A percentile compares a stretch with the other conserved stretches of the same genome.
phyloP scores from a whole-genome alignment of 179 eudicot genomes.

The Drosera spatulata region DNA sequence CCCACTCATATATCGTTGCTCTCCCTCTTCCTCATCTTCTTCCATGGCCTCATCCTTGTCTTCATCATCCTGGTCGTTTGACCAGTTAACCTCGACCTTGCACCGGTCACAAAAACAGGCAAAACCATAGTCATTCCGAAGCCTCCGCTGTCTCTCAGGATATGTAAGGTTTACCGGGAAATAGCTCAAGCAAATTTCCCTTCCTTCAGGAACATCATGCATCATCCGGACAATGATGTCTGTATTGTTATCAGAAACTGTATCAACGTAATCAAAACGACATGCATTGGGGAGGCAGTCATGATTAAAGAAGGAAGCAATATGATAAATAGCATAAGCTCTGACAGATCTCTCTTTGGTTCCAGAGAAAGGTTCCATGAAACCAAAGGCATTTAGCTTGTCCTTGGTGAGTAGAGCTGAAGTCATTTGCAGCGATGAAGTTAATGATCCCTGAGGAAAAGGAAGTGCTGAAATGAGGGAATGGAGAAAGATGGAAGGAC shows the following conservation, averaged over 20 bases:
- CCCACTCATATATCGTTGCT: conserved; percentile 10
- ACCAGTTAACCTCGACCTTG: conserved; percentile 71
- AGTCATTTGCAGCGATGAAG: conserved; percentile 37
- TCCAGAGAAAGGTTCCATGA: conserved; percentile 63
- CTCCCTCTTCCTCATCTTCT: conserved; percentile 27
- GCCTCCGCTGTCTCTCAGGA: conserved; percentile 51
- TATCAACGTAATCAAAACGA: conserved; percentile 78
- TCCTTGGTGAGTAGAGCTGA: conserved; percentile 66
- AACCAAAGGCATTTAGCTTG: conserved; percentile 73
- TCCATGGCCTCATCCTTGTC: conserved; percentile 19
- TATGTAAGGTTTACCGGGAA: conserved; percentile 77
- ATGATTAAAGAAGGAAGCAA: conserved; percentile 79
- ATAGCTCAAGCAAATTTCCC: conserved; percentile 84
- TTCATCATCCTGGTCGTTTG: conserved; percentile 31
- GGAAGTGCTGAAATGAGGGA: conserved; percentile 40
- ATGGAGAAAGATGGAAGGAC: conserved; percentile 31
- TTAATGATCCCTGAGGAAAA: conserved; percentile 26
- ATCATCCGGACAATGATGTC: conserved; percentile 63
- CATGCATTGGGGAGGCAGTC: conserved; percentile 96
- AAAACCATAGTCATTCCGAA: conserved; percentile 84
- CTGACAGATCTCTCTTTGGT: conserved; percentile 58
- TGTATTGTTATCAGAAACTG: conserved; percentile 26
- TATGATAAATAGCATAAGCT: conserved; percentile 79
- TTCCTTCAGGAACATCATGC: conserved; percentile 65
- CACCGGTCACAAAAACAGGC: conserved; percentile 79